A percentile compares a stretch with the other conserved stretches of the same genome.
Evolutionary conservation across 2,329 filamentous ascomycete genomes (phyloP).

Genomic region (Spiromastix sp.): DNA sequence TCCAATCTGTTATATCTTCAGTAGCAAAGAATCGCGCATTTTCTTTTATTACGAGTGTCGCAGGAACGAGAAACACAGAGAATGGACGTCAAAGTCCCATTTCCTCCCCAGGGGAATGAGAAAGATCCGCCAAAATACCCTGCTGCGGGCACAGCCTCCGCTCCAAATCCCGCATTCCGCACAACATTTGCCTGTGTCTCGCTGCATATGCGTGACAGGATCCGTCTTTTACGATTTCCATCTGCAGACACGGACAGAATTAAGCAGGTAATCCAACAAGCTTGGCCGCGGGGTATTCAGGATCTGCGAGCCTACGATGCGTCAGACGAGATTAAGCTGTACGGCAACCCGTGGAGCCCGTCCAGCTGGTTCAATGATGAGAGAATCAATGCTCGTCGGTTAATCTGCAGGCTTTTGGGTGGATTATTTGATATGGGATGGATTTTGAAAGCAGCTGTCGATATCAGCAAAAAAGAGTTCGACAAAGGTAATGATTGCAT

Average conservation of each 20-base stretch:
- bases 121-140: too few species aligned
- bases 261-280: background rate
- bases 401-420: slow-evolving; percentile 24
- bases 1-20: too few species aligned
- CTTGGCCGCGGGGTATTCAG: slow-evolving; percentile 3
- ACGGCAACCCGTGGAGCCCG: slow-evolving; percentile 25
- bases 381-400: slow-evolving; percentile 20
- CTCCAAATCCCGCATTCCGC: background rate
- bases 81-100: too few species aligned
- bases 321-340: slow-evolving; percentile 28
- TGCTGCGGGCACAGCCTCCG: too few species aligned
- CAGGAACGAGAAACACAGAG: too few species aligned
- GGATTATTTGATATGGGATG: slow-evolving; percentile 27
- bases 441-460: slow-evolving; percentile 27
- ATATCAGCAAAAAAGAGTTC: slow-evolving; percentile 20
- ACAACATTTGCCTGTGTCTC: slow-evolving; percentile 20
- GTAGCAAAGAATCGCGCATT: too few species aligned
- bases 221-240: slow-evolving; percentile 29
- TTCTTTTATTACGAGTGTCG: too few species aligned
- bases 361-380: slow-evolving; percentile 14
- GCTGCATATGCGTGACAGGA: slow-evolving; percentile 20
- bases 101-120: too few species aligned
- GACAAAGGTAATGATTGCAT: slow-evolving; percentile 3
- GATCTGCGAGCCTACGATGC: slow-evolving; percentile 19
- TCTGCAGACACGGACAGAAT: slow-evolving; percentile 13